phyloP scores from a whole-genome alignment of 1,139 yeast genomes.

The Kodamaea anthophila region DNA sequence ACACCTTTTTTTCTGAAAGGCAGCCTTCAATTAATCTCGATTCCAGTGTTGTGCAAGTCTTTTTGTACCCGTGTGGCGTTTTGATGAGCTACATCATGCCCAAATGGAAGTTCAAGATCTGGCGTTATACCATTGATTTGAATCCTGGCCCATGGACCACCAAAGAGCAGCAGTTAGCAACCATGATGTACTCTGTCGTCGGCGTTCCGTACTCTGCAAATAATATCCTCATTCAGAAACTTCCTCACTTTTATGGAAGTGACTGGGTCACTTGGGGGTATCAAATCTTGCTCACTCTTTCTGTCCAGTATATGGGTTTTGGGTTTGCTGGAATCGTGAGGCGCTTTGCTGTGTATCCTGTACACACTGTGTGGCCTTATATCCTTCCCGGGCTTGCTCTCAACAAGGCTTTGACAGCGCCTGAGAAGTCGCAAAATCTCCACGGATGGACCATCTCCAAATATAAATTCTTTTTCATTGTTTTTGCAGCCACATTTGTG shows the following conservation, averaged over 20 bases:
- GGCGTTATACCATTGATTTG: constrained; percentile 13
- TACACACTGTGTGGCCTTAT: constrained; percentile 13
- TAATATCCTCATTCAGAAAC: constrained; percentile 15
- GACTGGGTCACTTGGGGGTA: constrained; percentile 14
- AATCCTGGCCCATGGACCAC: constrained; percentile 21
- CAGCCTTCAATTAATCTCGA: constrained; percentile 42
- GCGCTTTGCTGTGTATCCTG: constrained; percentile 13
- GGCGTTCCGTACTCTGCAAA: constrained; percentile 8
- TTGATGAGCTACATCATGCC: constrained; percentile 19
- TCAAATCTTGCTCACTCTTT: constrained; percentile 11
- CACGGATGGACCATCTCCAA: constrained; percentile 17
- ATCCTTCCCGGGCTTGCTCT: constrained; percentile 14
- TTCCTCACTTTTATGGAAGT: constrained; percentile 11
- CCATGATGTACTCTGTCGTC: constrained; percentile 13
- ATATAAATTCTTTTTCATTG: constrained; percentile 11
- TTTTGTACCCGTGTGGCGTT: constrained; percentile 56
- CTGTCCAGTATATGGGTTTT: constrained; percentile 16
- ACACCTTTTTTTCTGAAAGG: constrained; percentile 53
- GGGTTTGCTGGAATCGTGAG: constrained; percentile 17
- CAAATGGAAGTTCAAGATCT: constrained; percentile 12
- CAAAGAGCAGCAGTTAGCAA: constrained; percentile 18
- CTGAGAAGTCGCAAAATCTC: constrained; percentile 12
- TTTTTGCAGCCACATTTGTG: constrained; percentile 10
- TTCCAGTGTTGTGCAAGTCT: constrained; percentile 47
- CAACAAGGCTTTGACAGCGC: constrained; percentile 13